A percentile compares a stretch with the other conserved stretches of the same genome.
Conservation (phyloP, 495 filamentous ascomycete genomes). For the Hypoxylon perforatum region DNA sequence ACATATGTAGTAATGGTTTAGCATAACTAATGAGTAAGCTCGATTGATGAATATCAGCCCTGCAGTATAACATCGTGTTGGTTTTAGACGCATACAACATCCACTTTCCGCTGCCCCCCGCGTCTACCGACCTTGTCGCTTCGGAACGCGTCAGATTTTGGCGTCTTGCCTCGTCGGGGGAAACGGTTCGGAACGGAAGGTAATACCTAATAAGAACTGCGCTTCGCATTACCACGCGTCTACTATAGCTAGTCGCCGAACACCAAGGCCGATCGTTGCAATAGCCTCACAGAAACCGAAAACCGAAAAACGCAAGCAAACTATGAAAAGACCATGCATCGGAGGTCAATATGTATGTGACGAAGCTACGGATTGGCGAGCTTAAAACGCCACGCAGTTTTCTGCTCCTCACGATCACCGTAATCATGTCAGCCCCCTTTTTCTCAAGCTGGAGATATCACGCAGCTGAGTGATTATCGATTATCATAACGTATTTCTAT, state of each 20-base stretch:
- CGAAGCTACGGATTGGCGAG: constrained; percentile 26
- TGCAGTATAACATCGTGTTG: constrained; percentile 16
- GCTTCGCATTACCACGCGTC: constrained; percentile 7
- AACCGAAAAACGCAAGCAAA: neutral
- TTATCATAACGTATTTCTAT: constrained; percentile 7
- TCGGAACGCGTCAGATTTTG: constrained; percentile 33
- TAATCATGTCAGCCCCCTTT: constrained; percentile 39
- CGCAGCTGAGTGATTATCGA: constrained; percentile 28
- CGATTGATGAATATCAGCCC: constrained; percentile 5
- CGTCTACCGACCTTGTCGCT: constrained; percentile 7
- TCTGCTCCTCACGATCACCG: constrained; percentile 1
- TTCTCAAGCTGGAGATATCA: constrained; percentile 15
- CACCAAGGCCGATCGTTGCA: neutral
- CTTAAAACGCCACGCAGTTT: constrained; percentile 11
- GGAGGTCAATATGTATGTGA: constrained; percentile 28
- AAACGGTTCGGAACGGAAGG: constrained; percentile 17
- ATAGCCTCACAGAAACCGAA: constrained; percentile 15
- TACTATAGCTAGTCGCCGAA: constrained; percentile 1
- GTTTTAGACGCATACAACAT: constrained; percentile 7
- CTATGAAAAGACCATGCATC: constrained; percentile 11
- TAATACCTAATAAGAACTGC: constrained; percentile 6
- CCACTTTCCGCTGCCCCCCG: constrained; percentile 32
- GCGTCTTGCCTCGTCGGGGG: constrained; percentile 20
- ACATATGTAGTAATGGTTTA: too few species aligned
- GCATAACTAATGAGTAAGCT: constrained; percentile 23